Base-by-base conservation (phyloP, 371 early-diverging fungal genomes). In the Lichtheimia hyalospora region DNA sequence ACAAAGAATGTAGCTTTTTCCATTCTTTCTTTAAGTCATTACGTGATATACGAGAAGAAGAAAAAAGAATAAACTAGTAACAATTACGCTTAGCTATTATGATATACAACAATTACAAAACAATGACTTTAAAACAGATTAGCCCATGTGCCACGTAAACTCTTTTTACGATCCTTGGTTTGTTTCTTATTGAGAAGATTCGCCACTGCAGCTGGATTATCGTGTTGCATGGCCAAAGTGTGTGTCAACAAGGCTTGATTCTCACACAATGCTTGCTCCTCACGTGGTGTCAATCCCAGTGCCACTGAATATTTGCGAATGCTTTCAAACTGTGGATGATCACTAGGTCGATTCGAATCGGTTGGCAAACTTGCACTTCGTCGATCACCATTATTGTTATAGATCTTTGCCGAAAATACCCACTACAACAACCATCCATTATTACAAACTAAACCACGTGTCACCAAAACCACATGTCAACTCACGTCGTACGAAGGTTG, bases 401-500 rank as follows among this genome's bases (percentile, higher is more conserved):
- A 68, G 18, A 63, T 57, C 46, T 60, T 63, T 44, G 68, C 63
- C 1, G 71, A 67, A 51, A 71, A 65, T 3, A 67, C 63, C 67
- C 71, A 68, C 71, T 71, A 21, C 28, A 13, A 51, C 15, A 23
- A 50, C 25, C 24, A 24, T 23, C 23, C 7, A n/a, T n/a, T 2
- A 28, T 49, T 34, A 20, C n/a, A n/a, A n/a, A n/a, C 5, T 28
- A 2, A 44, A 7, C 34, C 34, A 34, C 34, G 34, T 34, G 34
- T 34, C 34, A 34, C 27, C n/a, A 10, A 24, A 16, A 40, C 6
- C 27, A 16, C 10, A 18, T 5, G 20, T 40, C 14, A 24, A 59
- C 67, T 60, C 65, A 71, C 75, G 51, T 73, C 75, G 43, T 79
- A 79, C 3, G 75, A 73, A 24, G 75, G 79, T 24, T 79, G 79